Evolutionary conservation across 73 alveolate species (phyloP).

Genomic region (Paraurostyla sp.): DNA sequence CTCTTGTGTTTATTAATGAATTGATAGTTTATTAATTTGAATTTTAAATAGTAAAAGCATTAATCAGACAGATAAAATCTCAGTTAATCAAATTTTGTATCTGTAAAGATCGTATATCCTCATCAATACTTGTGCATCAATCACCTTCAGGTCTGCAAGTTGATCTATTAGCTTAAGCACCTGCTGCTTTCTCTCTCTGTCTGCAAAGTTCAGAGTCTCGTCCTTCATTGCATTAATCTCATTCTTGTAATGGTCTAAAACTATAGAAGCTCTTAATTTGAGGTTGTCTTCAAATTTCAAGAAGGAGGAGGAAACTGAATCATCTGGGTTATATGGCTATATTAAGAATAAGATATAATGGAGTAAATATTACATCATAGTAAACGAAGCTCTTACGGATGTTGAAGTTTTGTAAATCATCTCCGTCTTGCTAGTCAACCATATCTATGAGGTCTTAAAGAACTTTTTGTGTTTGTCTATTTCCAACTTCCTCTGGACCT

Average conservation of each 20-base stretch:
- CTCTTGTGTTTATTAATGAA: background rate
- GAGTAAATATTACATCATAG: constrained; percentile 27
- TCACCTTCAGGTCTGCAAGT: constrained; percentile 16
- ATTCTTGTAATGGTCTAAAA: constrained; percentile 7
- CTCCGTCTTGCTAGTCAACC: background rate
- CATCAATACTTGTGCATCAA: constrained; percentile 53
- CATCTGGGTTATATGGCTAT: constrained; percentile 41
- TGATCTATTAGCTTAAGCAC: constrained; percentile 28
- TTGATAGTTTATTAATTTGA: background rate
- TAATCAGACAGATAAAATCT: background rate
- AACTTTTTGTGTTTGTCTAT: background rate
- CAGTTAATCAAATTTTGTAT: background rate
- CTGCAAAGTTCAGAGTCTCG: background rate
- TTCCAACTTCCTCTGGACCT: no score
- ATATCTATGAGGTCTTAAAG: constrained; percentile 8
- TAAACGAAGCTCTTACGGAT: constrained; percentile 9
- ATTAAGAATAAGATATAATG: background rate
- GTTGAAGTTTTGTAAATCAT: background rate
- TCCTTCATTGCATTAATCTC: background rate
- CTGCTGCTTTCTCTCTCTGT: constrained; percentile 11
- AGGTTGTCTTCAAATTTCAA: constrained; percentile 56
- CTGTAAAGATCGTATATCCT: constrained; percentile 42
- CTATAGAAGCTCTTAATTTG: constrained; percentile 30
- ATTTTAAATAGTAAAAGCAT: background rate
- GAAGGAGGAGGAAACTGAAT: background rate